Evolutionary conservation across 805 yeast species (phyloP).

Genomic region (Metschnikowia rubicola): DNA sequence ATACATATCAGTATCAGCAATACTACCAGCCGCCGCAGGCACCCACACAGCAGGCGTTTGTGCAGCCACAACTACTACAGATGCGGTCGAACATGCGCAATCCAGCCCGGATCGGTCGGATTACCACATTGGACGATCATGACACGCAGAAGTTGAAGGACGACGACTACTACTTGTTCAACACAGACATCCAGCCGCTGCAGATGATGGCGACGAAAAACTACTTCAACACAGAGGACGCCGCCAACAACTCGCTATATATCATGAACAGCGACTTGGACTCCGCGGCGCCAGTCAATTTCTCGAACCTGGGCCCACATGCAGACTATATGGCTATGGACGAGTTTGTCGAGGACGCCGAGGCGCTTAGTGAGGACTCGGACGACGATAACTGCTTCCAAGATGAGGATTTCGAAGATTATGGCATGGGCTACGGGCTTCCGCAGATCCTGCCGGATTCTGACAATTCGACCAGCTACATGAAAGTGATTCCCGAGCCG

Average conservation of each 20-base stretch:
- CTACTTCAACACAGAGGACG: constrained; percentile 25
- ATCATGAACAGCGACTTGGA: constrained; percentile 15
- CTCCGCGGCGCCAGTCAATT: constrained; percentile 5
- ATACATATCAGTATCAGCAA: constrained; percentile 4
- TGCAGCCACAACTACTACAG: constrained; percentile 14
- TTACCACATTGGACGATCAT: constrained; percentile 30
- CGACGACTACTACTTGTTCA: constrained; percentile 37
- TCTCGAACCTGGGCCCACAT: constrained; percentile 25
- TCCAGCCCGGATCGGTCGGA: constrained; percentile 26
- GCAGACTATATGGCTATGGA: constrained; percentile 30
- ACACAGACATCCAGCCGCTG: constrained; percentile 42
- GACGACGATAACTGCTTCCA: constrained; percentile 38
- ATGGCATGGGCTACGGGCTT: constrained; percentile 13
- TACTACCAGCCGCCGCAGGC: constrained; percentile 4
- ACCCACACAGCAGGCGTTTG: constrained; percentile 6
- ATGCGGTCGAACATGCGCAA: constrained; percentile 1
- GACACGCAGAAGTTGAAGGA: constrained; percentile 24
- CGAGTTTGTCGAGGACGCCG: constrained; percentile 41
- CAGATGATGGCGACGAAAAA: constrained; percentile 27
- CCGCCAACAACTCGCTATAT: constrained; percentile 28
- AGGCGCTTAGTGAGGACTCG: constrained; percentile 38
- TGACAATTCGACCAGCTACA: constrained; percentile 1
- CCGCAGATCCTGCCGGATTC: constrained; percentile 5
- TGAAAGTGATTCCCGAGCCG: constrained; percentile 6
- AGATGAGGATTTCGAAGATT: constrained; percentile 21